A percentile compares a stretch with the other conserved stretches of the same genome.
phyloP scores from a whole-genome alignment of 345 rosid genomes.

The Rubroshorea leprosula region DNA sequence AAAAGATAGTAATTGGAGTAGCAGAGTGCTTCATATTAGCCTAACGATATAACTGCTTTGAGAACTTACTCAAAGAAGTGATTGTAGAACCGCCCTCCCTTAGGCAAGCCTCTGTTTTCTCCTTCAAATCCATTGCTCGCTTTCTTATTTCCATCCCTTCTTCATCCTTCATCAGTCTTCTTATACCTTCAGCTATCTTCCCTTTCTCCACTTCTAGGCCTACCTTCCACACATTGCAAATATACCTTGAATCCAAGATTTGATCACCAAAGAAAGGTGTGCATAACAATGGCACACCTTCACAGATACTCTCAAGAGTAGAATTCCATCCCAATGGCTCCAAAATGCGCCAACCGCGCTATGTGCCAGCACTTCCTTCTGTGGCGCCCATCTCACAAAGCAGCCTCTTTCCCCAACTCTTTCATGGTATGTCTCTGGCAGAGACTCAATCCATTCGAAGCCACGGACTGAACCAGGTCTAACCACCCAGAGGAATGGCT shows the following conservation, averaged over 20 bases:
- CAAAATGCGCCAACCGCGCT: slow-evolving; percentile 41
- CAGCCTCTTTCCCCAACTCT: slow-evolving; percentile 22
- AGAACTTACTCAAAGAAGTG: background rate
- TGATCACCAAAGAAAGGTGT: slow-evolving; percentile 37
- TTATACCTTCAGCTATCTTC: slow-evolving; percentile 12
- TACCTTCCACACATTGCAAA: slow-evolving; percentile 31
- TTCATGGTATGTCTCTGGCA: slow-evolving; percentile 10
- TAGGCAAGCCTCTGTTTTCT: background rate
- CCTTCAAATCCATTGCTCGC: background rate
- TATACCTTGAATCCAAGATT: slow-evolving; percentile 33
- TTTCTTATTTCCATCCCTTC: background rate
- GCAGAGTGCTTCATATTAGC: too few species aligned
- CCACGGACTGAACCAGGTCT: slow-evolving; percentile 20
- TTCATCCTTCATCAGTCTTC: background rate
- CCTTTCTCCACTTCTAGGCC: slow-evolving; percentile 34
- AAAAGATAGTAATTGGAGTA: too few species aligned
- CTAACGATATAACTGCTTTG: background rate
- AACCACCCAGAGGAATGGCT: slow-evolving; percentile 48
- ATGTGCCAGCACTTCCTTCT: slow-evolving; percentile 40
- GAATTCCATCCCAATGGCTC: slow-evolving; percentile 60
- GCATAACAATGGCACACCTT: slow-evolving; percentile 48
- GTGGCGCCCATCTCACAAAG: slow-evolving; percentile 52
- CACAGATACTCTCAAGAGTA: slow-evolving; percentile 36
- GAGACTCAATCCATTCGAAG: slow-evolving; percentile 2
- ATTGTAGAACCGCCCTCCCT: background rate